Conservation (phyloP, 78 protist species). For the Dictyostelium purpureum region DNA sequence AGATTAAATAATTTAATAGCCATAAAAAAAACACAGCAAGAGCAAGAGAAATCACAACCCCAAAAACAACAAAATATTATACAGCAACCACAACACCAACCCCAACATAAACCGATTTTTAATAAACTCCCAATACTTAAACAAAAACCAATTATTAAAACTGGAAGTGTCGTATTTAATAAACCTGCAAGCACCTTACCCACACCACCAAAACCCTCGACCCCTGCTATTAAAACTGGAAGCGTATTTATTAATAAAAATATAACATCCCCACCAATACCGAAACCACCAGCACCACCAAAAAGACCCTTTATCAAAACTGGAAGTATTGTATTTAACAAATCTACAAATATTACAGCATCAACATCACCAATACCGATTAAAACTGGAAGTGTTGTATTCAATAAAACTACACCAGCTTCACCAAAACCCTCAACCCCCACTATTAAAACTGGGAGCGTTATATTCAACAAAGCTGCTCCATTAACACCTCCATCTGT, state of each 20-base stretch:
- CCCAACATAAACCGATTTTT: constrained; percentile 2
- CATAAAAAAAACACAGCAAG: not conserved
- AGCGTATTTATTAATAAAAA: not conserved
- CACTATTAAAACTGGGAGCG: not conserved
- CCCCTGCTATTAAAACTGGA: not conserved
- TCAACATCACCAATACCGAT: not conserved
- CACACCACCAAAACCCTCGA: not conserved
- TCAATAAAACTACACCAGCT: not conserved
- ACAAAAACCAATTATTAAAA: not conserved
- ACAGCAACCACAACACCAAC: no score
- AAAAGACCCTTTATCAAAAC: not conserved
- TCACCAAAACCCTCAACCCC: not conserved
- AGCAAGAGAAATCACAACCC: not conserved
- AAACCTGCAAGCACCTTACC: not conserved
- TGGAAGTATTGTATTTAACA: not conserved
- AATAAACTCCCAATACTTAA: not conserved
- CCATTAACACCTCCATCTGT: not conserved
- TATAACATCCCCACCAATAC: not conserved
- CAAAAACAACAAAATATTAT: not conserved
- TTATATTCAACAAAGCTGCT: not conserved
- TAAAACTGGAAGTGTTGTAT: not conserved
- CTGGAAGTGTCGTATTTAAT: not conserved
- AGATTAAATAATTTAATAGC: not conserved
- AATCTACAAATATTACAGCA: not conserved
- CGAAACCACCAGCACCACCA: not conserved